phyloP scores from a whole-genome alignment of 2,329 filamentous ascomycete genomes.

The Fusarium verticillioides region DNA sequence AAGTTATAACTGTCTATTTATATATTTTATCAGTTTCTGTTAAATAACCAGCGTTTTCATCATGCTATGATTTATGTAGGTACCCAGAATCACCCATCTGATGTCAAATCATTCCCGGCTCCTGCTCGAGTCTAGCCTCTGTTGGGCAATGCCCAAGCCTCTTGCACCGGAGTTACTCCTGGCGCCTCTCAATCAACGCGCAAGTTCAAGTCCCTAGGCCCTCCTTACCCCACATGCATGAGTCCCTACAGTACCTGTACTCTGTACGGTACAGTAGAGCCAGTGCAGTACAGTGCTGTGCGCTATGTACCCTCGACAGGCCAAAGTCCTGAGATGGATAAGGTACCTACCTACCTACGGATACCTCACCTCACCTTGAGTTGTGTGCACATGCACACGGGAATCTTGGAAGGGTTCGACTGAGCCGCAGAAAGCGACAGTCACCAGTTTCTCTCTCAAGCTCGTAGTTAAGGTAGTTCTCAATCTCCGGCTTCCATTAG shows the following conservation, averaged over 20 bases:
- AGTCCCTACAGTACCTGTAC: neutral
- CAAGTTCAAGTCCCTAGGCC: neutral
- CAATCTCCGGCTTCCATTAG: neutral
- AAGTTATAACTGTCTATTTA: too few species aligned
- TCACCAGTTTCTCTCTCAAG: neutral
- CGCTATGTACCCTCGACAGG: slow-evolving; percentile 3
- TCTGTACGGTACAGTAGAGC: too few species aligned
- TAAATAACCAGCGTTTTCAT: neutral
- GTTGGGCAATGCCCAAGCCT: neutral
- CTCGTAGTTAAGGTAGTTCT: neutral
- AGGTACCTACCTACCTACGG: neutral
- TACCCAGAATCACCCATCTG: neutral
- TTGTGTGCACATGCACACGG: slow-evolving; percentile 7
- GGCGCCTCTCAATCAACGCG: neutral
- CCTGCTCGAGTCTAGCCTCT: neutral
- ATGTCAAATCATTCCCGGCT: neutral
- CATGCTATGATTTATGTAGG: too few species aligned
- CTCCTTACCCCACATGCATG: slow-evolving; percentile 7
- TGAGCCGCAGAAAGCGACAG: slow-evolving; percentile 20
- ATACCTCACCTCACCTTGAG: neutral
- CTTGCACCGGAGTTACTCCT: slow-evolving; percentile 18
- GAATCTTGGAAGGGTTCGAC: slow-evolving; percentile 14
- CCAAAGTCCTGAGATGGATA: neutral
- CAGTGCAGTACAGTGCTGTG: neutral
- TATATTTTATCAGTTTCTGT: neutral